Evolutionary conservation across 1,139 yeast species (phyloP), one percentile per base, ranked within the genome.

Genomic region (Geotrichum europaeum): DNA sequence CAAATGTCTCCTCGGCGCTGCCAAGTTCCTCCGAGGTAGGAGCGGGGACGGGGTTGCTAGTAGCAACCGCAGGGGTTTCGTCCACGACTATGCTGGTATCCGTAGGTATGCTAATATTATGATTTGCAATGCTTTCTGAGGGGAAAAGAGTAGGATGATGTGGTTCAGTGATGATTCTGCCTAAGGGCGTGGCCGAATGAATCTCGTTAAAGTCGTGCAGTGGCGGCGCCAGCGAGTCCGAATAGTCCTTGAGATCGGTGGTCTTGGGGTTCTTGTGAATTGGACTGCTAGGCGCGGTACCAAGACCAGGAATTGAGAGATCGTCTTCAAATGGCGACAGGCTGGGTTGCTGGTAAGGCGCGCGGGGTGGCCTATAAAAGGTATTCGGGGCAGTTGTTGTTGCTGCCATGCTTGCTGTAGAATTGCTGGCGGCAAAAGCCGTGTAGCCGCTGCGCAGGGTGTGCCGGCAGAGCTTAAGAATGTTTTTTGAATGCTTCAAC

Each of bases 111-210:
- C 24, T 51, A 22, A 15, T 22, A 24, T 18, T 24, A 25, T 20
- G 28, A 12, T 50, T 32, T 15, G 24, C 20, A 50, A 15, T 18
- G 36, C 20, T 28, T 25, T 28, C 36, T 25, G 53, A 20, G 13
- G 55, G 45, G 40, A 52, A 52, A 5, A 52, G 45, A 4, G 36
- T 36, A 12, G 55, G 55, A 34, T 22, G 28, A 52, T 22, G 55
- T 9, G 40, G 25, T 20, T 52, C 25, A 12, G 55, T 43, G 22
- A 60, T 40, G 15, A 57, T 57, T n/a, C 55, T 51, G n/a, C 62
- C 62, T 6, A 60, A 47, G 24, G 60, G 53, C 1, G 60, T 53
- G 2, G 62, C 51, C 1, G 62, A 55, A 49, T 60, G 62, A 10
- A 56, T 45, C 28, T 60, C 62, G 15, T 53, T 57, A 32, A 60